A percentile compares a stretch with the other conserved stretches of the same genome.
Conservation (phyloP, 495 filamentous ascomycete species). For the Tuber brumale region DNA sequence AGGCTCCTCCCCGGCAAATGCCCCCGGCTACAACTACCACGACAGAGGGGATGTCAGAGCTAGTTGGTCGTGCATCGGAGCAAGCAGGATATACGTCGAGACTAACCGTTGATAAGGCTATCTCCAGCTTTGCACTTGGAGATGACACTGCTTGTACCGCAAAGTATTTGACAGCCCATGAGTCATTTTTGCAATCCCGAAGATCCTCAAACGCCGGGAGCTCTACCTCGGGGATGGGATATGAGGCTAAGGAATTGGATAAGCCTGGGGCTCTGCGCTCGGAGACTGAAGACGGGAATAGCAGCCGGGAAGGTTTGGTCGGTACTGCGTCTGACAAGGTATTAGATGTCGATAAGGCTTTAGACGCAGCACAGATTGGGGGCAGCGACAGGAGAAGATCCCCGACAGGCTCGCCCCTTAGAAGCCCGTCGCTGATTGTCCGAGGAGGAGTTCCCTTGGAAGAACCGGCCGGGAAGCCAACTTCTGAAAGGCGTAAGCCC, state of each 20-base stretch:
- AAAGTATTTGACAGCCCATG: constrained; percentile 15
- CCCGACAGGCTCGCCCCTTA: too few species aligned
- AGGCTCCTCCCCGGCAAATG: constrained; percentile 4
- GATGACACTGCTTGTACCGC: constrained; percentile 11
- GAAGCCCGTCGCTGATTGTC: constrained; percentile 13
- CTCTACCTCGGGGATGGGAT: constrained; percentile 5
- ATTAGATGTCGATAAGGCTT: not conserved
- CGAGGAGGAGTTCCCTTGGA: not conserved
- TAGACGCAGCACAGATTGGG: too few species aligned
- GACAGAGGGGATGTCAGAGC: not conserved
- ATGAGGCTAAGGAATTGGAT: constrained; percentile 6
- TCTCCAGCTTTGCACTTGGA: constrained; percentile 9
- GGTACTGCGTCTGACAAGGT: not conserved
- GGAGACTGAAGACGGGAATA: constrained; percentile 16
- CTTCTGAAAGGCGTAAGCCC: not conserved
- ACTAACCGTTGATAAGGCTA: not conserved
- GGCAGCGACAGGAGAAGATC: too few species aligned
- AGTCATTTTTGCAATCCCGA: constrained; percentile 4
- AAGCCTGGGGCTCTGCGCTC: constrained; percentile 10
- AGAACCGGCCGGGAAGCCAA: not conserved
- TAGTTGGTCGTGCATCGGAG: not conserved
- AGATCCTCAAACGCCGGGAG: constrained; percentile 3
- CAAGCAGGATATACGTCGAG: not conserved
- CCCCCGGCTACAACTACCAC: not conserved
- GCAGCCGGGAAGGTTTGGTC: constrained; percentile 3